These are phyloP conservation scores for Malus sieversii DNA, from an alignment of 306 rosid species.

Conservation along the genomic window DNA sequence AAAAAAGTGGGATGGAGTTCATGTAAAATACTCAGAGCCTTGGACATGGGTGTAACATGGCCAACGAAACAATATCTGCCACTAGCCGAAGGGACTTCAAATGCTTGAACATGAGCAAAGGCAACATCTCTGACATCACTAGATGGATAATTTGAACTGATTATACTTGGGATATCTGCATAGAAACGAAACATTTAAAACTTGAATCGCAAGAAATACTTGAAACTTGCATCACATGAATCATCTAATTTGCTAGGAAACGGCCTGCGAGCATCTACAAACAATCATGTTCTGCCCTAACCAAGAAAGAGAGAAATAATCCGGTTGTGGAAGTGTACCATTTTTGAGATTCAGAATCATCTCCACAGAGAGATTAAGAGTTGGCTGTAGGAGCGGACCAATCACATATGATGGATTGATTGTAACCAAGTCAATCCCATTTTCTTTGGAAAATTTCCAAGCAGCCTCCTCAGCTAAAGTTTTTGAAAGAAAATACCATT, in stretches of 20 bases:
- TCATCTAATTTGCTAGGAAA: not conserved
- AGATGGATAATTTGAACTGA: not conserved
- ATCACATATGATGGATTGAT: conserved; percentile 16
- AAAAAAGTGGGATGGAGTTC: not conserved
- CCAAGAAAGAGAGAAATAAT: not conserved
- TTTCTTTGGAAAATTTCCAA: conserved; percentile 24
- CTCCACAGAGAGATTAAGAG: not conserved
- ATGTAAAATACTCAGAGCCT: not conserved
- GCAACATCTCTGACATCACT: conserved; percentile 29
- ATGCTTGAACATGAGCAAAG: conserved; percentile 16
- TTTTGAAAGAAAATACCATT: conserved; percentile 19
- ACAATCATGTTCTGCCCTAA: not conserved
- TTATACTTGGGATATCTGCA: not conserved
- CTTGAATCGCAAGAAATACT: not conserved
- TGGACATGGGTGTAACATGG: not conserved
- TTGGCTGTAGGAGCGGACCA: conserved; percentile 32
- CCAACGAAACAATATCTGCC: conserved; percentile 24
- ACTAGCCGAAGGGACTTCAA: conserved; percentile 15
- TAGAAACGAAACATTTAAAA: not conserved
- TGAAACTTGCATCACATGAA: not conserved
- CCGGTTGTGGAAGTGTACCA: not conserved
- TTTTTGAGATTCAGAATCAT: conserved; percentile 5
- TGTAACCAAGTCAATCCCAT: conserved; percentile 20
- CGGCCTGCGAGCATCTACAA: no score
- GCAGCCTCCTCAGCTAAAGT: conserved; percentile 35